Conservation (phyloP, 2,329 filamentous ascomycete species). For the Xylariaceae sp. region DNA sequence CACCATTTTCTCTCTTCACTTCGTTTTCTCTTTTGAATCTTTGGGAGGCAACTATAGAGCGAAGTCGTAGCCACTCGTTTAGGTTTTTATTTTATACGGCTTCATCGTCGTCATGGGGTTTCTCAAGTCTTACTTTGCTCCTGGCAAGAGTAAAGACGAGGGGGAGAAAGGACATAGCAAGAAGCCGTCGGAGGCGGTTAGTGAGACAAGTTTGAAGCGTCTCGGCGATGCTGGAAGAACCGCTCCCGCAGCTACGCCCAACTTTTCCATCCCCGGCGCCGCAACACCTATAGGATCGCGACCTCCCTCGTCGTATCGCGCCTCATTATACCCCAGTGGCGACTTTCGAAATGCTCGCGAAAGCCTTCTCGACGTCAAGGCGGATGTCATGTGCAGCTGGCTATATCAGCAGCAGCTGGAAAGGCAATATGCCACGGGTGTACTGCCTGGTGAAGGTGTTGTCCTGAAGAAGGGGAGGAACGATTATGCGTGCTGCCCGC, state of each 20-base stretch:
- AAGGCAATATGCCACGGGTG: slow-evolving; percentile 48
- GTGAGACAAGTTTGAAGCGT: slow-evolving; percentile 25
- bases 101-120: slow-evolving; percentile 38
- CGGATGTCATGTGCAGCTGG: slow-evolving; percentile 69
- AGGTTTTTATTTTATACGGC: slow-evolving; percentile 17
- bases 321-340: slow-evolving; percentile 47
- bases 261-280: slow-evolving; percentile 31
- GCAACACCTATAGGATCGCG: slow-evolving; percentile 33
- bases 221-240: slow-evolving; percentile 17
- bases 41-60: slow-evolving; percentile 14
- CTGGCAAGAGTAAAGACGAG: slow-evolving; percentile 36
- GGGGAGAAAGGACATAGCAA: slow-evolving; percentile 30
- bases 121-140: slow-evolving; percentile 45
- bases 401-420: slow-evolving; percentile 68
- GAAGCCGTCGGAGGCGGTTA: slow-evolving; percentile 31
- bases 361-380: slow-evolving; percentile 59
- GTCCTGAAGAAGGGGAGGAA: slow-evolving; percentile 49
- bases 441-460: slow-evolving; percentile 48
- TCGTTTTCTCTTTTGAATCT: slow-evolving; percentile 8
- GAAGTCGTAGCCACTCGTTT: slow-evolving; percentile 24
- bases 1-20: slow-evolving; percentile 12
- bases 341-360: slow-evolving; percentile 53
- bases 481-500: slow-evolving; percentile 48
- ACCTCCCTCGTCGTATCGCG: slow-evolving; percentile 32
- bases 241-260: slow-evolving; percentile 19